phyloP scores from a whole-genome alignment of 2,329 filamentous ascomycete species.

The Cladosporium cucumerinum region DNA sequence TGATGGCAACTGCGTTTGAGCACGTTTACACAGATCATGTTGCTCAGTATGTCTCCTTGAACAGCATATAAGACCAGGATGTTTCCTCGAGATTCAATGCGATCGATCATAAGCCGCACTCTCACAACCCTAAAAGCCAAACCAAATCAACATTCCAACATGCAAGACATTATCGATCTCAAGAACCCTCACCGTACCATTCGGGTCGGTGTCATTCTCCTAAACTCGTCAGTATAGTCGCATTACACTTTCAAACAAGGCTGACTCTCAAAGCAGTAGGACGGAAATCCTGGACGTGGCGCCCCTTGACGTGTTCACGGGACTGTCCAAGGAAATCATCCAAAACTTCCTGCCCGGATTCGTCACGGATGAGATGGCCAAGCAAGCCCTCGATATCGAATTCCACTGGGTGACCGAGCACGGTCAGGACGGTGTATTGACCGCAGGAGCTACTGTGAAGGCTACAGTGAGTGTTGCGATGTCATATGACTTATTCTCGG shows the following conservation, averaged over 20 bases:
- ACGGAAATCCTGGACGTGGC: conserved; percentile 34
- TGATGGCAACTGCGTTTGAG: background rate
- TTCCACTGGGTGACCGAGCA: conserved; percentile 34
- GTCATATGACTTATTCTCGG: background rate
- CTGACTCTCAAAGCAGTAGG: conserved; percentile 10
- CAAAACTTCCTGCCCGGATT: conserved; percentile 16
- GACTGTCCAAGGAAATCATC: conserved; percentile 24
- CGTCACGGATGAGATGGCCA: conserved; percentile 16
- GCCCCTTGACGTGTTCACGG: conserved; percentile 30
- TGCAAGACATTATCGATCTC: background rate
- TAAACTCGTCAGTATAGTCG: conserved; percentile 17
- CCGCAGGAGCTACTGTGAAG: conserved; percentile 20
- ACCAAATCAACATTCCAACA: background rate
- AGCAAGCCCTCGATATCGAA: conserved; percentile 29
- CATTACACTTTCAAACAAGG: background rate
- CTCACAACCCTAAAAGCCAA: background rate
- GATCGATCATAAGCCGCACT: background rate
- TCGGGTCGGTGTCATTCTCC: conserved; percentile 25
- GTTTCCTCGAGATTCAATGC: background rate
- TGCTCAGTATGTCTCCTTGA: background rate
- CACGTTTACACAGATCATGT: background rate
- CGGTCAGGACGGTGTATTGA: conserved; percentile 21
- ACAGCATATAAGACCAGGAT: background rate
- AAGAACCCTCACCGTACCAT: conserved; percentile 18
- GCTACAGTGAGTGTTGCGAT: conserved; percentile 19